These are phyloP conservation scores for Ustilaginoidea virens DNA, from an alignment of 2,329 filamentous ascomycete species.

Conservation along the genomic window DNA sequence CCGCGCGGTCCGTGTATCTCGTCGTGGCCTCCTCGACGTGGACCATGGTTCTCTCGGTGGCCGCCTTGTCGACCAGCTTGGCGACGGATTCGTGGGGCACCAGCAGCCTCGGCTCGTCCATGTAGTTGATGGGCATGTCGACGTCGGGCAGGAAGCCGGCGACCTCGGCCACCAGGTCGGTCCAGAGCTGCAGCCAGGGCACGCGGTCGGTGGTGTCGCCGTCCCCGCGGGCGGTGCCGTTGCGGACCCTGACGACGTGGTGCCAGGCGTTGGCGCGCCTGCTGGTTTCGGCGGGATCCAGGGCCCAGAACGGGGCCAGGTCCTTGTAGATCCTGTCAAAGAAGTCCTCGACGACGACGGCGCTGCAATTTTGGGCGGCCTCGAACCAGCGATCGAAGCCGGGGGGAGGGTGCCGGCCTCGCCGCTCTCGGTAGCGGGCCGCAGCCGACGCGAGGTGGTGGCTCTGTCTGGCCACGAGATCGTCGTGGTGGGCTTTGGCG, in stretches of 20 bases:
- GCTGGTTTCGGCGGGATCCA: conserved; percentile 26
- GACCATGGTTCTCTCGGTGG: conserved; percentile 24
- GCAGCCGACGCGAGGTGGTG: conserved; percentile 35
- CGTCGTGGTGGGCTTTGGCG: conserved; percentile 27
- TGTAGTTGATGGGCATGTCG: conserved; percentile 50
- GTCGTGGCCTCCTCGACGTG: conserved; percentile 27
- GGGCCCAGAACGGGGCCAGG: conserved; percentile 43
- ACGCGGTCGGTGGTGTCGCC: conserved; percentile 26
- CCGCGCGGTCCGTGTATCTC: conserved; percentile 23
- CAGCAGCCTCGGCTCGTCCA: conserved; percentile 48
- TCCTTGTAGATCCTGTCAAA: conserved; percentile 52
- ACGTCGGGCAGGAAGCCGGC: conserved; percentile 43
- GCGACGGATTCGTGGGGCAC: conserved; percentile 42
- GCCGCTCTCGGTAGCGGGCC: conserved; percentile 35
- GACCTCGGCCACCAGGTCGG: conserved; percentile 33
- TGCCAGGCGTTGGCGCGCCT: conserved; percentile 26
- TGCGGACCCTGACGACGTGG: conserved; percentile 31
- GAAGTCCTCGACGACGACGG: conserved; percentile 46
- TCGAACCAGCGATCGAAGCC: conserved; percentile 46
- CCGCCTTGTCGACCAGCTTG: conserved; percentile 31
- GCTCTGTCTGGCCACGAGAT: conserved; percentile 28
- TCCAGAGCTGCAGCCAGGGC: conserved; percentile 32
- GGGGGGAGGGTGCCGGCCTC: conserved; percentile 46
- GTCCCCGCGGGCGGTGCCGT: conserved; percentile 22
- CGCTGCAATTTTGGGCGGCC: conserved; percentile 33